Evolutionary conservation across 2,329 filamentous ascomycete species (phyloP).

Genomic region (Trichoderma sp.): DNA sequence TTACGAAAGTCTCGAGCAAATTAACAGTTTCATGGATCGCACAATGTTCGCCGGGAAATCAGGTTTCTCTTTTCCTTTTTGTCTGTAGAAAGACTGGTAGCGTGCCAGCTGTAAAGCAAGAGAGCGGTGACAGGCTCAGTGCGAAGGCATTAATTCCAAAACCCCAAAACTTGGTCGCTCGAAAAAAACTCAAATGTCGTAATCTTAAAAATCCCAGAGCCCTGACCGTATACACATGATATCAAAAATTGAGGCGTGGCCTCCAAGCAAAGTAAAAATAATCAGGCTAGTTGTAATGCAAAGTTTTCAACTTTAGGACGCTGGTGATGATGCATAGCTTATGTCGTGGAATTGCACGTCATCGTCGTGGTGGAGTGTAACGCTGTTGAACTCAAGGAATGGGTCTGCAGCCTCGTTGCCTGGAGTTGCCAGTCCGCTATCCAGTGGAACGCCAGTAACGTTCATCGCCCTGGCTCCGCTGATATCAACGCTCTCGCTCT

Average conservation of each 20-base stretch:
- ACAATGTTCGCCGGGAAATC: background rate
- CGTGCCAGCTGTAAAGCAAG: constrained; percentile 17
- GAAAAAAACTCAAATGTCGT: constrained; percentile 20
- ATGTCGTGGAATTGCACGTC: constrained; percentile 62
- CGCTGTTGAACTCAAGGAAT: constrained; percentile 98
- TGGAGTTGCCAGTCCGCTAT: constrained; percentile 83
- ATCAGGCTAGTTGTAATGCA: background rate
- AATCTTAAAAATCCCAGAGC: constrained; percentile 23
- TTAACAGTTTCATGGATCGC: constrained; percentile 6
- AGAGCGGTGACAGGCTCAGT: constrained; percentile 18
- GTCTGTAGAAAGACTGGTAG: constrained; percentile 1
- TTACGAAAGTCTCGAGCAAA: background rate
- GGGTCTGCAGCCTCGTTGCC: constrained; percentile 83
- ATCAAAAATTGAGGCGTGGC: constrained; percentile 14
- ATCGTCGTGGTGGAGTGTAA: constrained; percentile 94
- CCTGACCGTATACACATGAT: constrained; percentile 23
- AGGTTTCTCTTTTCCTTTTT: background rate
- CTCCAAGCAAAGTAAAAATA: constrained; percentile 1
- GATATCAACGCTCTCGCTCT: constrained; percentile 92
- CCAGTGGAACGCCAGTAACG: constrained; percentile 79
- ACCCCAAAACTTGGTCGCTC: constrained; percentile 25
- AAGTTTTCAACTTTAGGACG: background rate
- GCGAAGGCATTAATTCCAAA: constrained; percentile 8
- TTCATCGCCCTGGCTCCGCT: constrained; percentile 59
- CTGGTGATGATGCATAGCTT: constrained; percentile 31